phyloP scores from a whole-genome alignment of 176 grass and related monocot species.

The Themeda triandra region DNA sequence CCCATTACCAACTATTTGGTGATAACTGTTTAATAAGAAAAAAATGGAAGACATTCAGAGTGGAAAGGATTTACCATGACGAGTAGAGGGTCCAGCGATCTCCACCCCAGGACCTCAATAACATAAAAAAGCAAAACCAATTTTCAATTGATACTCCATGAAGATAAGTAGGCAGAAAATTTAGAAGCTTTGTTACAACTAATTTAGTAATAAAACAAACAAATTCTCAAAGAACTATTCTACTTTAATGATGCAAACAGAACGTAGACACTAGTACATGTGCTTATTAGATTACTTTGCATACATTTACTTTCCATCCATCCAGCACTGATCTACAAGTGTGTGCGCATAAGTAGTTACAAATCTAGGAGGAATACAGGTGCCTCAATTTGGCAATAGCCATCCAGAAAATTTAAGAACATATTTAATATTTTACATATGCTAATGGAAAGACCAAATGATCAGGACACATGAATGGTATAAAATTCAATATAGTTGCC shows the following conservation, averaged over 20 bases:
- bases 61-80: conserved; percentile 54
- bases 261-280: not conserved
- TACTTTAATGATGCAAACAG: not conserved
- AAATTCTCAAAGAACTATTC: not conserved
- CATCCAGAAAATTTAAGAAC: not conserved
- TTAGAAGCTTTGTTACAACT: not conserved
- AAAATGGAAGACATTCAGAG: not conserved
- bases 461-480: not conserved
- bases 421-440: not conserved
- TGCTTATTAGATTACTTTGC: not conserved
- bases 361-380: not conserved
- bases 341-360: not conserved
- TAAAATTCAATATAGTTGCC: not conserved
- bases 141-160: conserved; percentile 35
- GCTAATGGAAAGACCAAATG: not conserved
- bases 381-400: not conserved
- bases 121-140: conserved; percentile 73
- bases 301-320: not conserved
- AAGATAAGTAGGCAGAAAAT: not conserved
- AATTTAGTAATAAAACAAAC: not conserved
- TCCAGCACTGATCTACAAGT: not conserved
- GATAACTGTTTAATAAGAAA: not conserved
- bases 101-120: conserved; percentile 62
- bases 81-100: conserved; percentile 45
- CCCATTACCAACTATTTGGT: not conserved